A percentile compares a stretch with the other conserved stretches of the same genome.
phyloP scores from a whole-genome alignment of 305 asterid species.

The Galium porrigens region DNA sequence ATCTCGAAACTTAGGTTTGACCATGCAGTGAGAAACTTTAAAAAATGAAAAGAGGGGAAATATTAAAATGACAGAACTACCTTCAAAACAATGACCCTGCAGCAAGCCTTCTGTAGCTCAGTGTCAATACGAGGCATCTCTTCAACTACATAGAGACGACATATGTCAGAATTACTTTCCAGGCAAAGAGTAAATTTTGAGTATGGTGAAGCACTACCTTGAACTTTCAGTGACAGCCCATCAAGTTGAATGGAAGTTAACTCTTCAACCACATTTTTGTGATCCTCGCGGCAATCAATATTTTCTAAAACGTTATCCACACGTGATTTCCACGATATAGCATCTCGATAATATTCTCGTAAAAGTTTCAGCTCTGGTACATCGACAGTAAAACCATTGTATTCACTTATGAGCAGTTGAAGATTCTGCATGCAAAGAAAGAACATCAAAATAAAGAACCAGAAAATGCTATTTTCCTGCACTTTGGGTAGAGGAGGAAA shows the following conservation, averaged over 20 bases:
- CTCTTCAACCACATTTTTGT: constrained; percentile 50
- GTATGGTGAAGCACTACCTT: constrained; percentile 31
- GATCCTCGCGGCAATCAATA: constrained; percentile 57
- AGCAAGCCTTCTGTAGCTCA: constrained; percentile 67
- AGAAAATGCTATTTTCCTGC: neutral
- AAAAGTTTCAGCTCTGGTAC: constrained; percentile 68
- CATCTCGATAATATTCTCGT: constrained; percentile 45
- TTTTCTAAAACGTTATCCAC: constrained; percentile 41
- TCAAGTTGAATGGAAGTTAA: constrained; percentile 51
- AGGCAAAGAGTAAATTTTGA: neutral
- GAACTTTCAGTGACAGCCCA: constrained; percentile 49
- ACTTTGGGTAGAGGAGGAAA: constrained; percentile 9
- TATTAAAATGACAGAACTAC: constrained; percentile 20
- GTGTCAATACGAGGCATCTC: constrained; percentile 56
- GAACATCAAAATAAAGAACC: neutral
- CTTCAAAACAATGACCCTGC: constrained; percentile 75
- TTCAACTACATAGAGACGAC: constrained; percentile 33
- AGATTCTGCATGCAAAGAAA: constrained; percentile 38
- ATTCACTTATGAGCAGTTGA: constrained; percentile 40
- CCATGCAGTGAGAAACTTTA: neutral
- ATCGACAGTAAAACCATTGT: constrained; percentile 53
- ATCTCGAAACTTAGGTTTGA: neutral
- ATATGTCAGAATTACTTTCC: neutral
- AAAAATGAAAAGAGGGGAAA: neutral
- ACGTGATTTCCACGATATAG: constrained; percentile 61